Base-by-base conservation (phyloP, 164 flowering plant species). In the Vitis amurensis region DNA sequence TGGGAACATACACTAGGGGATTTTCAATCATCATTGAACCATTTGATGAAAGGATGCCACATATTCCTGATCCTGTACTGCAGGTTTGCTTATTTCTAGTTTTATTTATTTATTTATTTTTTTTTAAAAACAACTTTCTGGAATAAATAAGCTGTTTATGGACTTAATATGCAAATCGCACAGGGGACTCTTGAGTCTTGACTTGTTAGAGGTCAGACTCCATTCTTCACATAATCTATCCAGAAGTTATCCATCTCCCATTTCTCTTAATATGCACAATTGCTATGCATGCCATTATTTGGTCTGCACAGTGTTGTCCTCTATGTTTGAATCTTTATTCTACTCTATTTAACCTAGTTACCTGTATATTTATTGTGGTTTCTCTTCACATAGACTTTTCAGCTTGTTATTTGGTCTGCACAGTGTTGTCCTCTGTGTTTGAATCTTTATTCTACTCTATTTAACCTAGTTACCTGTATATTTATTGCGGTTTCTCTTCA, bases 21-120 rank as follows among this genome's bases (percentile, higher is more conserved):
- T 96, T 93, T 83, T 93, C 97, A 49, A 92, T 96, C 51, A 93
- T 96, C 44, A 93, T 96, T 74, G 99, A 96, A 82, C 99, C 99
- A 61, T 87, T 76, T 83, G 99, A 96, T 85, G 99, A 96, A 82
- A 89, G 99, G 79, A 96, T 96, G 99, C 99, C 99, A 5, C 91
- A 92, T 77, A 89, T 93, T 77, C 98, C 97, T 61, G 99, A 96
- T 63, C 99, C 99, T 55, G 88, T 96, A n/a, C 73, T 96, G 78
- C 99, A 96, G 92, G 99, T 91, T 71, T 2, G 74, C 66, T 29
- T 66, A 1, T 48, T 6, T 48, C 13, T 13, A 1, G 13, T 57
- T 49, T 15, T 60, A 0, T 17, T 17, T n/a, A n/a, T n/a, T n/a
- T n/a, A n/a, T n/a, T 17, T 17, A 0, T 63, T 50, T 58, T 6